These are phyloP conservation scores for Colletotrichum cuscutae DNA, from an alignment of 2,329 filamentous ascomycete species.

Conservation along the genomic window DNA sequence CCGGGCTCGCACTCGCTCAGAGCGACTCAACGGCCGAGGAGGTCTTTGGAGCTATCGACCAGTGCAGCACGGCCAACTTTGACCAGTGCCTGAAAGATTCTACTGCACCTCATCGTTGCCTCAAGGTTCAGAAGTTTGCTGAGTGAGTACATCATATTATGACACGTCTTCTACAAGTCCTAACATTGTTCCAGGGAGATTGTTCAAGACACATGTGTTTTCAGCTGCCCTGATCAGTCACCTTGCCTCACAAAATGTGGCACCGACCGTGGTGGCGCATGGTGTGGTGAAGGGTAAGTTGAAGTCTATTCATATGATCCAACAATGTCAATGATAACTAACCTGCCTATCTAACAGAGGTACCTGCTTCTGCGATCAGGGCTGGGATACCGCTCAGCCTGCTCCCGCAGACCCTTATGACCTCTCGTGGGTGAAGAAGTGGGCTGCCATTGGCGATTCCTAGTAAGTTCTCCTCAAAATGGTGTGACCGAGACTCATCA, in stretches of 20 bases:
- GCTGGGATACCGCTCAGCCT: neutral
- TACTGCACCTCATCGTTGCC: neutral
- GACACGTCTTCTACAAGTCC: too few species aligned
- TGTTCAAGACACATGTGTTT: neutral
- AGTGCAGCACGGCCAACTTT: neutral
- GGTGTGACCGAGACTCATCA: too few species aligned
- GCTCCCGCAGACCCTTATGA: neutral
- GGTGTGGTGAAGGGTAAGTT: neutral
- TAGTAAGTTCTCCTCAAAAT: constrained; percentile 29
- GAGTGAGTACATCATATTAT: neutral
- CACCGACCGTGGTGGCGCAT: neutral
- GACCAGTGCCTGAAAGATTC: neutral
- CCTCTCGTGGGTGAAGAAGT: constrained; percentile 43
- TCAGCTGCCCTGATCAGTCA: neutral
- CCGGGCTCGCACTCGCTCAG: neutral
- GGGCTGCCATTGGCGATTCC: constrained; percentile 49
- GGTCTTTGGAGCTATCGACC: neutral
- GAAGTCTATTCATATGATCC: too few species aligned
- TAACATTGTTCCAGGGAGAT: neutral
- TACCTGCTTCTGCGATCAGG: neutral
- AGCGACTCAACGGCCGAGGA: neutral
- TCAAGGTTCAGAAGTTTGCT: neutral
- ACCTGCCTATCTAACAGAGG: neutral
- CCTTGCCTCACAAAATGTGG: neutral
- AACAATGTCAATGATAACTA: neutral